Conservation (phyloP, 495 filamentous ascomycete species). For the Tetracladium setigerum region DNA sequence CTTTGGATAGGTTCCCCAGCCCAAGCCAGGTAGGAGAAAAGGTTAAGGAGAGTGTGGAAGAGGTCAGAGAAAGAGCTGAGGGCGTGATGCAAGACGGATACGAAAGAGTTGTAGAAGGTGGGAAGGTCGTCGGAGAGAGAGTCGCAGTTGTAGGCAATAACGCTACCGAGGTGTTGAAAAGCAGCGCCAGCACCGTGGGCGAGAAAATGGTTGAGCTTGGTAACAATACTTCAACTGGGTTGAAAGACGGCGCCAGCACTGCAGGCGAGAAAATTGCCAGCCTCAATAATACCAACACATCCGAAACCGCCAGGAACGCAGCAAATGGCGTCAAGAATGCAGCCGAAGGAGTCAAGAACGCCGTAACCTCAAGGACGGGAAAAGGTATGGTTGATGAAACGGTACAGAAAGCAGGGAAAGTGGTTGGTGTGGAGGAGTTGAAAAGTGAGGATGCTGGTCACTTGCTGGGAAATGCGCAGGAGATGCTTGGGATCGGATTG, state of each 20-base stretch:
- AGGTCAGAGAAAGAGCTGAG: background rate
- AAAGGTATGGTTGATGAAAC: no score
- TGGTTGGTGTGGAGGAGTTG: slow-evolving; percentile 1
- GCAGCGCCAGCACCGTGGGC: background rate
- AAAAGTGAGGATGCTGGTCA: slow-evolving; percentile 11
- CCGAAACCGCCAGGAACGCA: background rate
- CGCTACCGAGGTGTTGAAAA: background rate
- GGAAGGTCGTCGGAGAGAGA: no score
- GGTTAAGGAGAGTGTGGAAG: slow-evolving; percentile 4
- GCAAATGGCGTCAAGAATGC: slow-evolving; percentile 9
- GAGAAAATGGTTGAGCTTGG: slow-evolving; percentile 7
- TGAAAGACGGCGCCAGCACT: slow-evolving; percentile 5
- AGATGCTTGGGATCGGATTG: slow-evolving; percentile 12
- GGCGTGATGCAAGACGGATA: slow-evolving; percentile 1
- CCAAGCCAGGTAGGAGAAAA: slow-evolving; percentile 8
- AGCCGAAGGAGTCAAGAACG: slow-evolving; percentile 4
- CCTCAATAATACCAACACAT: background rate
- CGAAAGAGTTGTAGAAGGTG: no score
- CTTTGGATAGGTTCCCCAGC: slow-evolving; percentile 13
- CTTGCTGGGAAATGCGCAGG: slow-evolving; percentile 14
- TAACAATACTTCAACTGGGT: background rate
- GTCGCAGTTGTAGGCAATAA: background rate
- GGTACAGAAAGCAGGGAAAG: no score
- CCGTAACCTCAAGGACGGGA: background rate
- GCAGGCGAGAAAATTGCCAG: slow-evolving; percentile 1